A percentile compares a stretch with the other conserved stretches of the same genome.
phyloP scores from a whole-genome alignment of 2,329 filamentous ascomycete species.

The Madurella mycetomatis region DNA sequence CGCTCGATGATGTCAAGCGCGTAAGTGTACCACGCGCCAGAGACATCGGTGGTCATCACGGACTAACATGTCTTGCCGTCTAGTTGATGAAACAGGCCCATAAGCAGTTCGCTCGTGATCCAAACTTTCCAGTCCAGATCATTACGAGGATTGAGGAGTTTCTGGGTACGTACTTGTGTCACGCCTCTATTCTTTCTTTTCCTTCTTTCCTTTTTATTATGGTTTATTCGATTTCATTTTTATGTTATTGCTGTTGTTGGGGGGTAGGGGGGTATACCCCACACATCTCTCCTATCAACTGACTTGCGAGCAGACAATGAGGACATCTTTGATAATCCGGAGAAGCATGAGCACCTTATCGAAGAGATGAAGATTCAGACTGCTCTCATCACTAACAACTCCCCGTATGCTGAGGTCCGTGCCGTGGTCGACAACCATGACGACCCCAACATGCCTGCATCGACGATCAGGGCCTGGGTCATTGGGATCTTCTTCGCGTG shows the following conservation, averaged over 20 bases:
- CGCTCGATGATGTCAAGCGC: constrained; percentile 19
- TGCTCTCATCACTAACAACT: constrained; percentile 51
- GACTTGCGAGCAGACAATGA: constrained; percentile 34
- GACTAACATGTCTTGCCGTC: not conserved
- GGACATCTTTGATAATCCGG: constrained; percentile 40
- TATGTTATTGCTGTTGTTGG: no score
- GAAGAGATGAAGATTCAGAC: constrained; percentile 53
- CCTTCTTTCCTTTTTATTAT: no score
- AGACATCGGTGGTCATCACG: not conserved
- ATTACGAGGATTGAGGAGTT: constrained; percentile 22
- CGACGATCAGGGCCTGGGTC: constrained; percentile 51
- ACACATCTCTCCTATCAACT: no score
- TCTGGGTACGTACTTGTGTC: constrained; percentile 11
- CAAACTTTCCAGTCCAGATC: constrained; percentile 22
- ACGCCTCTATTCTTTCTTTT: not conserved
- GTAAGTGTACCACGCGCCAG: constrained; percentile 5
- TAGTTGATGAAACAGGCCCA: constrained; percentile 20
- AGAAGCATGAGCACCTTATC: constrained; percentile 45
- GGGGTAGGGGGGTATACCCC: no score
- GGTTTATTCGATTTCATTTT: no score
- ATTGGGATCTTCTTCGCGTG: constrained; percentile 50
- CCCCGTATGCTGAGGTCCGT: constrained; percentile 54
- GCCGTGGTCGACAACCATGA: constrained; percentile 55
- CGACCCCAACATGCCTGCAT: constrained; percentile 44
- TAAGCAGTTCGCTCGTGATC: constrained; percentile 20